A percentile compares a stretch with the other conserved stretches of the same genome.
These are phyloP conservation scores for Plasmodium gonderi DNA, from an alignment of 169 alveolate genomes.

Conservation along the genomic window DNA sequence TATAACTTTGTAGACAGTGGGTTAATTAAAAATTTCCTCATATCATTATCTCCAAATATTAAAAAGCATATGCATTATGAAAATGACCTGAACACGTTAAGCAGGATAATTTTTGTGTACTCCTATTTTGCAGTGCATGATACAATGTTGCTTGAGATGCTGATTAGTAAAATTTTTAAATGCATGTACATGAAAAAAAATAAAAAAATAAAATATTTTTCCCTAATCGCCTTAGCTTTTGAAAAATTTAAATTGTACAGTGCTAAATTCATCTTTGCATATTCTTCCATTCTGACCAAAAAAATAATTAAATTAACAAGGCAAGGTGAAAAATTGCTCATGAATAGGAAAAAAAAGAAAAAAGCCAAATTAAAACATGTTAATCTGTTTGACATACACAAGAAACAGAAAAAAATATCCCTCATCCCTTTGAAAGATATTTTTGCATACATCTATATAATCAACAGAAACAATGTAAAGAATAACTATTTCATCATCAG, in stretches of 20 bases:
- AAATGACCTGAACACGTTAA: slow-evolving; percentile 10
- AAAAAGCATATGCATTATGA: slow-evolving; percentile 25
- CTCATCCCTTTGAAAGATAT: slow-evolving; percentile 46
- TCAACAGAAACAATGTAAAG: slow-evolving; percentile 40
- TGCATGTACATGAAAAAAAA: slow-evolving; percentile 27
- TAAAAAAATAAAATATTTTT: slow-evolving; percentile 45
- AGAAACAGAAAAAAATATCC: not conserved
- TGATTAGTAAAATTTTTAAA: slow-evolving; percentile 22
- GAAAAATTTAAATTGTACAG: slow-evolving; percentile 25
- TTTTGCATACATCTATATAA: slow-evolving; percentile 22
- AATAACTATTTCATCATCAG: slow-evolving; percentile 12
- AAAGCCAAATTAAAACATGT: slow-evolving; percentile 43
- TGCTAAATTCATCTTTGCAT: slow-evolving; percentile 6
- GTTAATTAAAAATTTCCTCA: slow-evolving; percentile 7
- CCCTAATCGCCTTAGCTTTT: slow-evolving; percentile 38
- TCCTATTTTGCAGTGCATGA: slow-evolving; percentile 19
- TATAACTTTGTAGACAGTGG: not conserved
- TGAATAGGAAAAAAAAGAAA: not conserved
- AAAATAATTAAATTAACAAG: slow-evolving; percentile 16
- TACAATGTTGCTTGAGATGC: not conserved
- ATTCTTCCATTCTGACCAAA: slow-evolving; percentile 18
- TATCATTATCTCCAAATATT: not conserved
- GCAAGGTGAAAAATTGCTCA: not conserved
- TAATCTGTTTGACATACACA: slow-evolving; percentile 35
- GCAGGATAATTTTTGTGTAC: slow-evolving; percentile 30